Percentiles rank a stretch among this genome's conserved stretches.
phyloP scores from a whole-genome alignment of 192 early-diverging fungal genomes.

The Mortierella alpina region DNA sequence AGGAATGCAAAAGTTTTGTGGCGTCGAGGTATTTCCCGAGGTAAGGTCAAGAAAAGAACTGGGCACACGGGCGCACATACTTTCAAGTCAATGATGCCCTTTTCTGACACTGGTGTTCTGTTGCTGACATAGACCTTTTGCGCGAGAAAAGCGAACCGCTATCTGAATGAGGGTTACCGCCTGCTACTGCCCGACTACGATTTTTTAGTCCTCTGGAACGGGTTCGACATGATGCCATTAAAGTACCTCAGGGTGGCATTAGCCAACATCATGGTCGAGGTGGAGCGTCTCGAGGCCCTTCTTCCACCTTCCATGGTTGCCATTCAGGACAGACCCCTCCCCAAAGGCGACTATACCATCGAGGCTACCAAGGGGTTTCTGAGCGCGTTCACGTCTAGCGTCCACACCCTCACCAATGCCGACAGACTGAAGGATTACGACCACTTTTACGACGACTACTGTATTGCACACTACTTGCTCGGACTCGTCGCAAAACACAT shows the following conservation, averaged over 20 bases:
- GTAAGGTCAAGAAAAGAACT: background rate
- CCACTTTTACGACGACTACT: conserved; percentile 82
- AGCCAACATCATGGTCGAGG: conserved; percentile 39
- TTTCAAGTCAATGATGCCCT: background rate
- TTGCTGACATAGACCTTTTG: conserved; percentile 72
- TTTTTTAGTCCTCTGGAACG: conserved; percentile 78
- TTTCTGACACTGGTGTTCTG: background rate
- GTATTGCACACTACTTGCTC: conserved; percentile 75
- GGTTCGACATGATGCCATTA: conserved; percentile 77
- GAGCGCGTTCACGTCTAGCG: conserved; percentile 27
- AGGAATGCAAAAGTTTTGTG: conserved; percentile 80
- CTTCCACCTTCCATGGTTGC: conserved; percentile 37
- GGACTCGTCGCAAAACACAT: conserved; percentile 73
- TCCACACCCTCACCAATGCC: conserved; percentile 29
- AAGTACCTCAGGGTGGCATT: conserved; percentile 35
- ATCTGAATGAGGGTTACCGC: conserved; percentile 66
- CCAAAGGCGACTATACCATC: conserved; percentile 30
- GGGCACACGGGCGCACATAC: background rate
- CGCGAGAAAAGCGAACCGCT: conserved; percentile 84
- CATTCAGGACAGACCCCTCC: conserved; percentile 25
- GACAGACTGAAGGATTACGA: conserved; percentile 48
- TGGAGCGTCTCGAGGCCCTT: conserved; percentile 22
- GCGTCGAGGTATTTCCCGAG: conserved; percentile 83
- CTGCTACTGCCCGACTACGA: conserved; percentile 85
- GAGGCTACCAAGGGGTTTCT: conserved; percentile 55